Conservation (phyloP, 1,284 basidiomycete species). For the Ganoderma meredithae region DNA sequence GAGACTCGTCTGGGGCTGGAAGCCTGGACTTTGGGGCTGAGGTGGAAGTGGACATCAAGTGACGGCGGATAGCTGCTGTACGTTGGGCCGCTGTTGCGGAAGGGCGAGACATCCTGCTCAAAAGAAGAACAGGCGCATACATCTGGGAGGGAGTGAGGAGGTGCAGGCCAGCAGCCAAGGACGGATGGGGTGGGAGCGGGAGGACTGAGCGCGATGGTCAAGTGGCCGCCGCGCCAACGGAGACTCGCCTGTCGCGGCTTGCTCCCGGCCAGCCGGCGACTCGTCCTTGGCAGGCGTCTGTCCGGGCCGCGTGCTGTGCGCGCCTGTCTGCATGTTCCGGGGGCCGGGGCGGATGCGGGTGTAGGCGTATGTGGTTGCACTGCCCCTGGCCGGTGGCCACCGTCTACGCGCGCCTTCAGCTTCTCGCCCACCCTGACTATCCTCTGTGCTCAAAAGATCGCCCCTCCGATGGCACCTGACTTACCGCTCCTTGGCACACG, state of each 20-base stretch:
- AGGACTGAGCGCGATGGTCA: constrained; percentile 19
- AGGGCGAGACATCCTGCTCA: constrained; percentile 55
- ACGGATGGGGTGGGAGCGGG: constrained; percentile 10
- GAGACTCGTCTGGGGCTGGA: constrained; percentile 47
- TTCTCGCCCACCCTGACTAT: constrained; percentile 10
- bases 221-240: not conserved
- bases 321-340: not conserved
- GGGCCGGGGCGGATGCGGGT: too few species aligned
- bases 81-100: constrained; percentile 51
- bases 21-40: constrained; percentile 19
- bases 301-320: not conserved
- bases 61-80: constrained; percentile 62
- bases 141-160: constrained; percentile 21
- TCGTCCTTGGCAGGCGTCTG: not conserved
- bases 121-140: constrained; percentile 34
- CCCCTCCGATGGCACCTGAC: constrained; percentile 9
- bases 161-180: constrained; percentile 5
- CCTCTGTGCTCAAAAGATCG: not conserved
- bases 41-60: constrained; percentile 61
- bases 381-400: too few species aligned
- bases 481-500: constrained; percentile 55
- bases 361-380: too few species aligned
- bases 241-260: too few species aligned
- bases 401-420: not conserved
- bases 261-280: not conserved